Base-by-base conservation (phyloP, 2,329 filamentous ascomycete genomes). In the Diaporthe batatas region DNA sequence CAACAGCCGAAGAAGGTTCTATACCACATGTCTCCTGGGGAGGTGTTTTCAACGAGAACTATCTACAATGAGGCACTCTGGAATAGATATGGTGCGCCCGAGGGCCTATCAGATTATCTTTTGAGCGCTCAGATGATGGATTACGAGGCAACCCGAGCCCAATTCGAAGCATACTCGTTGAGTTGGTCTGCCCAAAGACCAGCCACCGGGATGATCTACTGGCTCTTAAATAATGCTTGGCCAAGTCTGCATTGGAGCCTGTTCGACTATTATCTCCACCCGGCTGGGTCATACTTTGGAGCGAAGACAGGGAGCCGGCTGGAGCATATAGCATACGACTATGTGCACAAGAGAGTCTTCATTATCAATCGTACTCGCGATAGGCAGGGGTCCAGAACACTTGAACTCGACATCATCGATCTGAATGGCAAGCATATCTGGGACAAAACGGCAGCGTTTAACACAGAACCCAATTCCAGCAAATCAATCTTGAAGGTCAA, bases 161-260 rank as follows among this genome's bases (percentile, higher is more conserved):
- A 91, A 75, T 90, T 89, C 71, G 90, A 92, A 77, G 89, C 81
- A 0, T 91, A 87, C 76, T 82, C 85, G 0, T 81, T 86, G 2
- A 81, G 83, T 0, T 90, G 89, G 85, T 87, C 78, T 73, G 83
- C 82, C 1, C 78, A 81, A 0, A 81, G 86, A 3, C 87, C 89
- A 0, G 89, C 90, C 0, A 91, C 90, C 0, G 90, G 90, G 0
- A 64, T 89, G 62, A 87, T 92, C 21, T 92, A 92, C 81, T 92
- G 90, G 90, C 92, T 92, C 90, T 79, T 92, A 69, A 91, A 91
- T 75, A 87, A 87, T 58, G 90, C 90, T 0, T 92, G 90, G 89
- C 90, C 91, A 0, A 88, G 85, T 70, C 80, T 92, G 36, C 90
- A 92, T 77, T 92, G 91, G 90, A 89, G 89, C 69, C 80, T 91